Conservation (phyloP, 805 yeast genomes). For the Lachancea fermentati region DNA sequence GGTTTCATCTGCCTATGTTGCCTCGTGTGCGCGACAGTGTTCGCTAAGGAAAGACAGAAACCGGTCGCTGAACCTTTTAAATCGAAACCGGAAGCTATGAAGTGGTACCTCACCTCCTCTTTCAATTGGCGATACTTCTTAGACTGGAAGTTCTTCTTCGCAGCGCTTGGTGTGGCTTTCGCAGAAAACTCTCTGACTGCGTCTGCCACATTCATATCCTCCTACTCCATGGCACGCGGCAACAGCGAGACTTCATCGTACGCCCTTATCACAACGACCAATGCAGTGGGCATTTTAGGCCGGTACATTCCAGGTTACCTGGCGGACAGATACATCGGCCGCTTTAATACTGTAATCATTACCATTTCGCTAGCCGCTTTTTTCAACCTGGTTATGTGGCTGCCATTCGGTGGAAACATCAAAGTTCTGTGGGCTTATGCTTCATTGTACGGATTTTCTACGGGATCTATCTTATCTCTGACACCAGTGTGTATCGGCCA, state of each 20-base stretch:
- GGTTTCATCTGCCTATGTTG: conserved; percentile 43
- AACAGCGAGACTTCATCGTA: conserved; percentile 39
- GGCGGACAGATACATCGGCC: conserved; percentile 42
- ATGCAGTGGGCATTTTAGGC: conserved; percentile 43
- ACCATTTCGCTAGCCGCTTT: conserved; percentile 33
- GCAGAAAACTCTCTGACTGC: conserved; percentile 45
- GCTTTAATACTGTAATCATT: conserved; percentile 46
- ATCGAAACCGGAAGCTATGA: conserved; percentile 29
- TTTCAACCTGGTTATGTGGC: conserved; percentile 37
- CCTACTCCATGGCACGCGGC: conserved; percentile 48
- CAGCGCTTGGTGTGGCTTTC: conserved; percentile 40
- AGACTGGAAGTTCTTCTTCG: conserved; percentile 40
- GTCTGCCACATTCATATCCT: conserved; percentile 45
- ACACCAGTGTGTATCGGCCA: conserved; percentile 58
- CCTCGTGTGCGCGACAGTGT: conserved; percentile 30
- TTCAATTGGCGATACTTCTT: conserved; percentile 34
- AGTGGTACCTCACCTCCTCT: conserved; percentile 27
- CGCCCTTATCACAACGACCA: conserved; percentile 42
- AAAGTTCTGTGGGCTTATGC: conserved; percentile 40
- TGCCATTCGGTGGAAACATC: conserved; percentile 35
- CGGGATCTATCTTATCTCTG: conserved; percentile 51
- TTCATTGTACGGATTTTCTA: conserved; percentile 48
- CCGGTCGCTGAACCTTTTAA: conserved; percentile 33
- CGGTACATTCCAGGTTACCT: conserved; percentile 41
- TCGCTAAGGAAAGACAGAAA: conserved; percentile 39